Conservation (phyloP, 371 early-diverging fungal species). For the Mortierella sp. region DNA sequence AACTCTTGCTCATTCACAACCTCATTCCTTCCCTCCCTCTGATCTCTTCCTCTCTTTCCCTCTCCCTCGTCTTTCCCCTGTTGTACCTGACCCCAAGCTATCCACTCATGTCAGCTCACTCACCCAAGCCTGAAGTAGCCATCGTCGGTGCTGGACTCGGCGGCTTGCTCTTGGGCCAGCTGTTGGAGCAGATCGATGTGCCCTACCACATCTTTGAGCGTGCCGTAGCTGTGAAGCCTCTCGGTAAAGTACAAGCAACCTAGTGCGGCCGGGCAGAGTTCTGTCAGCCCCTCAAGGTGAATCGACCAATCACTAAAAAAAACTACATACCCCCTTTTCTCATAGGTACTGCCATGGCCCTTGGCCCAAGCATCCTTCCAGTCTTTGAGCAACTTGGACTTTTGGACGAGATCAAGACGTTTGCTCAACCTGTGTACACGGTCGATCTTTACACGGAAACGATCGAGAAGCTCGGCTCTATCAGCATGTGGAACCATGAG, state of each 20-base stretch:
- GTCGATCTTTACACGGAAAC: slow-evolving; percentile 12
- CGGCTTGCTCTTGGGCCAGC: slow-evolving; percentile 19
- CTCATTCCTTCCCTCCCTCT: too few species aligned
- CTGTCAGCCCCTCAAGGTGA: too few species aligned
- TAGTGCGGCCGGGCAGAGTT: too few species aligned
- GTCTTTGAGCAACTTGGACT: slow-evolving; percentile 29
- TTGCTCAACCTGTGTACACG: slow-evolving; percentile 6
- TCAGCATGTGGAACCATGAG: too few species aligned
- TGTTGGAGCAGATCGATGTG: slow-evolving; percentile 29
- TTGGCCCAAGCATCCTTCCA: slow-evolving; percentile 16
- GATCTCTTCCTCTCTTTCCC: too few species aligned
- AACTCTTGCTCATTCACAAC: too few species aligned
- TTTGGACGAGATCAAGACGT: slow-evolving; percentile 11
- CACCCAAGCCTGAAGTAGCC: slow-evolving; percentile 4
- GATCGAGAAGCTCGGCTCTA: not conserved
- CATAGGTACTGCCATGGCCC: slow-evolving; percentile 16
- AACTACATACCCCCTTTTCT: too few species aligned
- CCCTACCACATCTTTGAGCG: slow-evolving; percentile 38
- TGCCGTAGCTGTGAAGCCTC: slow-evolving; percentile 7
- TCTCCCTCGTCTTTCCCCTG: too few species aligned
- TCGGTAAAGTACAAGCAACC: too few species aligned
- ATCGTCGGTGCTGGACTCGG: slow-evolving; percentile 39
- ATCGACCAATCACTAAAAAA: too few species aligned
- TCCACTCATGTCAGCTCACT: too few species aligned
- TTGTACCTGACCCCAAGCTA: too few species aligned